Percentiles rank a stretch among this genome's conserved stretches.
Evolutionary conservation across 2,329 filamentous ascomycete genomes (phyloP).

Genomic region (Biscogniauxia mediterranea): DNA sequence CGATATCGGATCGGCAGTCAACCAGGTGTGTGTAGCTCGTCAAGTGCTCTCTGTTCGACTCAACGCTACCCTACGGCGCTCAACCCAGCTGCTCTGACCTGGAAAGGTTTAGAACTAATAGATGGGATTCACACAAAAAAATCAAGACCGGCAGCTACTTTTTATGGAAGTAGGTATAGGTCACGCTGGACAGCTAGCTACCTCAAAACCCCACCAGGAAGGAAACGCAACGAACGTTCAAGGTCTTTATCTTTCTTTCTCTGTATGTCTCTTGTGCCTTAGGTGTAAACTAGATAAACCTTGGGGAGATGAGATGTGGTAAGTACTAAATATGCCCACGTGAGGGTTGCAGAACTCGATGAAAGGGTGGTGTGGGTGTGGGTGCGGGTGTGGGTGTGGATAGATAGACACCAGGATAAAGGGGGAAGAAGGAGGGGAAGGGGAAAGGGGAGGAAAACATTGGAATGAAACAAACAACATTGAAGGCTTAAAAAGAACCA

Average conservation of each 20-base stretch:
- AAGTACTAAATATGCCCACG: conserved; percentile 22
- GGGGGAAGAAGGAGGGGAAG: not conserved
- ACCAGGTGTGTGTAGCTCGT: not conserved
- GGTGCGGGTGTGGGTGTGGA: conserved; percentile 1
- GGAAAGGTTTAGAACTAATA: conserved; percentile 8
- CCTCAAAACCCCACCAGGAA: not conserved
- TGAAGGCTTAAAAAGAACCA: not conserved
- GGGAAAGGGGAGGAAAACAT: conserved; percentile 2
- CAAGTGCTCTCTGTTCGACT: not conserved
- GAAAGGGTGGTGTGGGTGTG: conserved; percentile 5
- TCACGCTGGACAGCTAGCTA: not conserved
- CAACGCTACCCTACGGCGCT: not conserved
- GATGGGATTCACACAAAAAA: conserved; percentile 13
- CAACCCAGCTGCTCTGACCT: not conserved
- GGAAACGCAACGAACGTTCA: not conserved
- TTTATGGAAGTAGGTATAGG: not conserved
- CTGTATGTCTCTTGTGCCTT: not conserved
- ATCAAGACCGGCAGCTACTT: not conserved
- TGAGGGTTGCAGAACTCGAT: conserved; percentile 17
- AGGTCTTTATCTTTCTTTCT: not conserved
- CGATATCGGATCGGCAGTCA: conserved; percentile 14
- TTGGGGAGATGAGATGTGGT: conserved; percentile 8
- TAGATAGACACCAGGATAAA: not conserved
- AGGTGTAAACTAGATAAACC: conserved; percentile 15
- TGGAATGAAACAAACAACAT: too few relatives aligned